Evolutionary conservation across 1,139 yeast species (phyloP), one percentile per base, ranked within the genome.

Genomic region (Candida sanyaensis): DNA sequence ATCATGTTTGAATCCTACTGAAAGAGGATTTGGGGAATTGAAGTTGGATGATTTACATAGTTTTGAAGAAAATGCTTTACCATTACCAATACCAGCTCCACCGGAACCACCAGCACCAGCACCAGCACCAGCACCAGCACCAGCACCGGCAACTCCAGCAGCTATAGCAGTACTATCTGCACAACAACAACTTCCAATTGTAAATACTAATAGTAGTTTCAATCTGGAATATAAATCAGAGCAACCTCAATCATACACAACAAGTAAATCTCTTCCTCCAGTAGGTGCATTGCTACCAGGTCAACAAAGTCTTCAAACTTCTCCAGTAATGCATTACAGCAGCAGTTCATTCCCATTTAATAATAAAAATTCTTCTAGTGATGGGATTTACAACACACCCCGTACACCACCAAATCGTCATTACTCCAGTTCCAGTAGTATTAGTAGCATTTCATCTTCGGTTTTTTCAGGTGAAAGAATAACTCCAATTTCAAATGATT

Each of bases 21-120:
- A 84, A 54, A 69, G 70, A 6, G 91, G 90, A 3, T 88, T 83
- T 67, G 95, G 96, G 1, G 81, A 83, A 64, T 73, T 86, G 52
- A 65, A 64, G 48, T 63, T 71, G 50, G 76, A 72, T 54, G 75
- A 66, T 29, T 34, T 74, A 72, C 53, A 59, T 69, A 42, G 44
- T 17, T 48, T 45, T 40, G 49, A 52, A 40, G 43, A 44, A 34
- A 40, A 37, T 27, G 49, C 45, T 9, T 49, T 50, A 34, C 52
- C 56, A 13, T 26, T 36, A n/a, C 51, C 54, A 28, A 37, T 33
- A 11, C 45, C 44, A 29, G 40, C 32, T 28, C 43, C 40, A 24
- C 37, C 41, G 12, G 10, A 26, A 38, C 7, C 31, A 24, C 30
- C 17, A 24, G 9, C 40, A 13, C 26, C 26, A 27, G 9, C 12